phyloP scores from a whole-genome alignment of 1,284 basidiomycete genomes.

The Amylostereum chailletii region DNA sequence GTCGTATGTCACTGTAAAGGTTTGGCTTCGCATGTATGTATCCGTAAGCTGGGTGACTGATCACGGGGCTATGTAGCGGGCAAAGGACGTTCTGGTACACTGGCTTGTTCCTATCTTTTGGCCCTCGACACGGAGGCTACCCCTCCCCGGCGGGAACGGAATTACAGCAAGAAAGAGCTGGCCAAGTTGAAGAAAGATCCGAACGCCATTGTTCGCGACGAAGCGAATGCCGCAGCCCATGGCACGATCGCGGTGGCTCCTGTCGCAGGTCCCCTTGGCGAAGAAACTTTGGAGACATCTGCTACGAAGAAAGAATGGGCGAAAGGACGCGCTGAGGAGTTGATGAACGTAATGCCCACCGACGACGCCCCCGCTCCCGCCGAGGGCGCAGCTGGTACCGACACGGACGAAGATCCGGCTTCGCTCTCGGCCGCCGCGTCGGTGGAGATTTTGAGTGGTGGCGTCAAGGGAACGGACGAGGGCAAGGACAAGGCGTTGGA shows the following conservation, averaged over 20 bases:
- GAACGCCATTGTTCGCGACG: neutral
- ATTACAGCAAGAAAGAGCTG: slow-evolving; percentile 25
- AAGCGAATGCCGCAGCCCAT: neutral
- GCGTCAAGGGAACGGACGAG: too few species aligned
- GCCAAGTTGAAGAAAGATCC: slow-evolving; percentile 6
- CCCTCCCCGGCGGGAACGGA: slow-evolving; percentile 39
- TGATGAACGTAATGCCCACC: slow-evolving; percentile 38
- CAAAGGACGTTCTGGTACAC: slow-evolving; percentile 76
- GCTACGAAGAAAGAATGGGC: slow-evolving; percentile 34
- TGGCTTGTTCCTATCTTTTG: slow-evolving; percentile 76
- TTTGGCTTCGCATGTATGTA: slow-evolving; percentile 14
- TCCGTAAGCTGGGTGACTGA: neutral
- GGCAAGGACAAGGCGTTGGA: neutral
- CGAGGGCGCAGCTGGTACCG: slow-evolving; percentile 5
- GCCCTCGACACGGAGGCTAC: slow-evolving; percentile 40
- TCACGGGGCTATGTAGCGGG: slow-evolving; percentile 39
- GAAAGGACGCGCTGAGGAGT: slow-evolving; percentile 36
- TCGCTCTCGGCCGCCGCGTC: neutral
- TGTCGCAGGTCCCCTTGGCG: neutral
- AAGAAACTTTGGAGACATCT: neutral
- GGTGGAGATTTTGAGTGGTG: neutral
- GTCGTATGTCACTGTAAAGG: slow-evolving; percentile 90
- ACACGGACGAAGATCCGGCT: slow-evolving; percentile 2
- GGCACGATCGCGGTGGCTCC: neutral
- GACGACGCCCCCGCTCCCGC: slow-evolving; percentile 21